Evolutionary conservation across 768 basidiomycete genomes (phyloP).

Genomic region (Hirschioporus abietinus): DNA sequence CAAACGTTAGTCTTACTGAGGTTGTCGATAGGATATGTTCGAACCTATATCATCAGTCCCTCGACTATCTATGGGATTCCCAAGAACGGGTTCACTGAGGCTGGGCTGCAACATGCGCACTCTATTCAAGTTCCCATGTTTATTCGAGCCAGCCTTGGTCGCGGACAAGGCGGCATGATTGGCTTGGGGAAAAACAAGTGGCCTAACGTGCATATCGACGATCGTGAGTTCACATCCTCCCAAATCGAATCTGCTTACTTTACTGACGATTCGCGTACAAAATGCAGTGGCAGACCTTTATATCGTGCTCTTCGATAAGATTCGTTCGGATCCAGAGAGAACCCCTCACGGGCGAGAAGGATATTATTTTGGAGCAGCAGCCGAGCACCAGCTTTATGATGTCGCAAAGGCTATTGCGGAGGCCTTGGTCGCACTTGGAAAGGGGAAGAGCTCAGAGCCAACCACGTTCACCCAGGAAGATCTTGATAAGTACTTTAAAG

Average conservation of each 20-base stretch:
- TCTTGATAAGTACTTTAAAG: slow-evolving; percentile 35
- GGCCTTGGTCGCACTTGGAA: slow-evolving; percentile 33
- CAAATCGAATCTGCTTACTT: neutral
- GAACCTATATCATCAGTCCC: slow-evolving; percentile 46
- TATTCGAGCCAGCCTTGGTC: slow-evolving; percentile 18
- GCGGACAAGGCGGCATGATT: slow-evolving; percentile 19
- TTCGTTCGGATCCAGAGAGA: slow-evolving; percentile 15
- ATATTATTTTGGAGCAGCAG: slow-evolving; percentile 49
- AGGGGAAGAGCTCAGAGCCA: slow-evolving; percentile 32
- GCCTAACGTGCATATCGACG: slow-evolving; percentile 19
- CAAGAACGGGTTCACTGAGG: slow-evolving; percentile 14
- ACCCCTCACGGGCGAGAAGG: slow-evolving; percentile 45
- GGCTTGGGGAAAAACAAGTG: slow-evolving; percentile 24
- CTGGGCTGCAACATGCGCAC: slow-evolving; percentile 18
- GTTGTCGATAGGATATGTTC: slow-evolving; percentile 42
- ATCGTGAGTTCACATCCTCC: slow-evolving; percentile 13
- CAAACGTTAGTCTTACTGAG: slow-evolving; percentile 30
- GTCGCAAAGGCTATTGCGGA: slow-evolving; percentile 35
- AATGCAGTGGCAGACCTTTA: slow-evolving; percentile 40
- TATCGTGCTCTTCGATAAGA: slow-evolving; percentile 36
- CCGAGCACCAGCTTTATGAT: slow-evolving; percentile 40
- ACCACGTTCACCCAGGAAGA: slow-evolving; percentile 44
- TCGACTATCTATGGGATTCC: slow-evolving; percentile 26
- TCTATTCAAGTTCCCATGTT: slow-evolving; percentile 23
- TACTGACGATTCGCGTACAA: slow-evolving; percentile 5